Evolutionary conservation across 345 rosid species (phyloP).

Genomic region (Bruguiera gymnorhiza): DNA sequence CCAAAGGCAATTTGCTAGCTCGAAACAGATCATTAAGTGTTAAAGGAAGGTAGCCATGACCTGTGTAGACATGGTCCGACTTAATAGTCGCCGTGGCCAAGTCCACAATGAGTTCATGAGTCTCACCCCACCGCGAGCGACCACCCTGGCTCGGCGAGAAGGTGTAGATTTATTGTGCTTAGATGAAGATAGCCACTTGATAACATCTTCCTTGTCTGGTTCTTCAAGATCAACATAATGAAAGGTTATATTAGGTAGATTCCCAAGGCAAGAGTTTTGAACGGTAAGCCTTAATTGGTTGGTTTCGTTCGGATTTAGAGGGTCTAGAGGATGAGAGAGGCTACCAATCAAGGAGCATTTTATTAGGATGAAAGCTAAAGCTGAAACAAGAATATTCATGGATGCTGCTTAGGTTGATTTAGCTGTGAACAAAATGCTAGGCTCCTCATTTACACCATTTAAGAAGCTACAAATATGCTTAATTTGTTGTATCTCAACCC

Average conservation of each 20-base stretch:
- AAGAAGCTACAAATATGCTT: background rate
- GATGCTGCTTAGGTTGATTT: slow-evolving; percentile 8
- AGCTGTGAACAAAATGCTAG: slow-evolving; percentile 6
- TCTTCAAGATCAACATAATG: slow-evolving; percentile 71
- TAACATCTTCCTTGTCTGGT: slow-evolving; percentile 60
- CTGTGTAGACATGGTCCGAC: slow-evolving; percentile 36
- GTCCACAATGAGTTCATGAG: slow-evolving; percentile 55
- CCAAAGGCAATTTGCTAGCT: slow-evolving; percentile 49
- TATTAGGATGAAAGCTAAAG: slow-evolving; percentile 29
- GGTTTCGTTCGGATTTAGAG: slow-evolving; percentile 55
- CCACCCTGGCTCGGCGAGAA: slow-evolving; percentile 52
- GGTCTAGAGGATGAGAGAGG: slow-evolving; percentile 65
- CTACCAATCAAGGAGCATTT: slow-evolving; percentile 23
- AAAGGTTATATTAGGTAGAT: slow-evolving; percentile 45
- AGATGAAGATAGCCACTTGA: slow-evolving; percentile 41
- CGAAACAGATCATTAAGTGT: slow-evolving; percentile 46
- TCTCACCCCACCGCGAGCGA: slow-evolving; percentile 48
- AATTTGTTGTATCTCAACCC: too few relatives aligned
- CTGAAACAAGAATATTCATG: slow-evolving; percentile 33
- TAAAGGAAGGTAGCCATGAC: slow-evolving; percentile 63
- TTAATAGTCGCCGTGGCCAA: slow-evolving; percentile 27
- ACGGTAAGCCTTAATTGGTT: slow-evolving; percentile 43
- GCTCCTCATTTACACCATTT: background rate
- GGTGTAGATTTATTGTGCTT: slow-evolving; percentile 13
- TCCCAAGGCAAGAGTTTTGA: slow-evolving; percentile 34